Evolutionary conservation across 768 basidiomycete species (phyloP), one percentile per base, ranked within the genome.

Genomic region (Tulasnella calospora): DNA sequence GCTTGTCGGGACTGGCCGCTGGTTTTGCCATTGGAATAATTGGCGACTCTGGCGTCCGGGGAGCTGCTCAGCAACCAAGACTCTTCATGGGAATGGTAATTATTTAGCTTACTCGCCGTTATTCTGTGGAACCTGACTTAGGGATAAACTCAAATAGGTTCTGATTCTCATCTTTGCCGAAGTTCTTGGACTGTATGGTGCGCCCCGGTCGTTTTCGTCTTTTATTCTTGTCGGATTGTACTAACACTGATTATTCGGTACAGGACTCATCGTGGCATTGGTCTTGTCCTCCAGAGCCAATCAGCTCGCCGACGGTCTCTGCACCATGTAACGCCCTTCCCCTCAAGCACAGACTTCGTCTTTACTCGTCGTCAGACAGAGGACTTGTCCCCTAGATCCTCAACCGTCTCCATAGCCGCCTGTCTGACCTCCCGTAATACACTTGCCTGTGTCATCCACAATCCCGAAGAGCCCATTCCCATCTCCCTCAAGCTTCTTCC

Each of bases 1-100:
- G 95, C 81, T 90, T 94, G 74, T 94, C 96, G 51, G 96, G 97
- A 88, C 90, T 99, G 44, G 94, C 96, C 73, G 97, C 97, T 79
- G 98, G 98, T 71, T 97, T 98, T 81, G 98, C 98, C 80, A 92
- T 99, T 83, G 98, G 98, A 78, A 98, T 99, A 83, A 96, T 99
- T 79, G 98, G 98, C 83, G 98, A 99, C 84, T 96, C 97, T 79
- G 97, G 98, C 88, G 98, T 99, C 36, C 89, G 98, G 61, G 98
- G 97, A 79, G 97, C 96, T 76, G 96, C 96, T 70, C 96, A 98
- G 85, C 96, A 99, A 86, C 94, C 95, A 71, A 87, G 94, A 82
- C 87, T 98, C 81, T 97, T 92, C 85, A 94, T 98, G 82, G 94
- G 94, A 83, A 98, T 97, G 96, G 93, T 92, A 30, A 7, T 89